Conservation (phyloP, 257 asterid species). For the Petunia secreta region DNA sequence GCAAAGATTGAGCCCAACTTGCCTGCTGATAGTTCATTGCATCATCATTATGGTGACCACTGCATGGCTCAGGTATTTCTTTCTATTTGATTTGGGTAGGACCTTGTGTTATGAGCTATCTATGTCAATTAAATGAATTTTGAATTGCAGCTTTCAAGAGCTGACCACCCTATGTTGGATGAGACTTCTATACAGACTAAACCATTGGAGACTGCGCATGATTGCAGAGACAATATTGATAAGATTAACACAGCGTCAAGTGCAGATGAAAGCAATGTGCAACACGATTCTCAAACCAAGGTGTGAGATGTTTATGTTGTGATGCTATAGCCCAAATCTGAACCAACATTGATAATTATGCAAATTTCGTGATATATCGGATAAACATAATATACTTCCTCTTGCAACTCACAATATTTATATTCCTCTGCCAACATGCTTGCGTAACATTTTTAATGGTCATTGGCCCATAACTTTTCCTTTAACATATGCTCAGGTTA, state of each 20-base stretch:
- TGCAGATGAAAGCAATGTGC: slow-evolving; percentile 13
- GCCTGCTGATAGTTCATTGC: slow-evolving; percentile 32
- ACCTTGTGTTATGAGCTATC: slow-evolving; percentile 7
- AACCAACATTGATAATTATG: not conserved
- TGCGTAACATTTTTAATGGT: not conserved
- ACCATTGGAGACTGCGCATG: slow-evolving; percentile 15
- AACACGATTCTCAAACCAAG: slow-evolving; percentile 21
- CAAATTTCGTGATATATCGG: slow-evolving; percentile 11
- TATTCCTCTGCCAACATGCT: not conserved
- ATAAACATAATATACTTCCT: not conserved
- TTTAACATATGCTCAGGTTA: not conserved
- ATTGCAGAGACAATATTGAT: slow-evolving; percentile 3
- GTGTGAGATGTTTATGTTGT: slow-evolving; percentile 1
- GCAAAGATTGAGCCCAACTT: slow-evolving; percentile 34
- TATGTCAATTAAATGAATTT: not conserved
- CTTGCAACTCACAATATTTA: slow-evolving; percentile 17
- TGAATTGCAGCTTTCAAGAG: slow-evolving; percentile 18
- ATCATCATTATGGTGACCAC: slow-evolving; percentile 33
- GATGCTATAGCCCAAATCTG: slow-evolving; percentile 21
- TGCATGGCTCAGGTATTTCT: slow-evolving; percentile 40
- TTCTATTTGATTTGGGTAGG: slow-evolving; percentile 13
- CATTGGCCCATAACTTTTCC: slow-evolving; percentile 7
- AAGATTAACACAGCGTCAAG: slow-evolving; percentile 3
- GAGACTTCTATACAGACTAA: slow-evolving; percentile 5
- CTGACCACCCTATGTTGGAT: not conserved